Evolutionary conservation across 2,329 filamentous ascomycete genomes (phyloP).

Genomic region (Aspergillus puulaauensis): DNA sequence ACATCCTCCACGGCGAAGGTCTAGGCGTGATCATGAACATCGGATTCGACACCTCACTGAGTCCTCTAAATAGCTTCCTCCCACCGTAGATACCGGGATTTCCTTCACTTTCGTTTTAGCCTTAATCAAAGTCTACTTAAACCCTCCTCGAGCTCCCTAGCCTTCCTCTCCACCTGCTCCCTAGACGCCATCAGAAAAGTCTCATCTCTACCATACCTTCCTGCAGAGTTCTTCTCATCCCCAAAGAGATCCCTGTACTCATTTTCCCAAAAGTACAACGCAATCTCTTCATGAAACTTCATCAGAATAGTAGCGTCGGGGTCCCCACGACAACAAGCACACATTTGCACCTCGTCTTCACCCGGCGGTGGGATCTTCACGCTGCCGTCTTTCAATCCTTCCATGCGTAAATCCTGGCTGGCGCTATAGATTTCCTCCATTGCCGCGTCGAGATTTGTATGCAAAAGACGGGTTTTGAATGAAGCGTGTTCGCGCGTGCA

Average conservation of each 20-base stretch:
- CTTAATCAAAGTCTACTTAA: background rate
- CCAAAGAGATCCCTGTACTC: conserved; percentile 19
- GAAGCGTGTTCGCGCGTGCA: conserved; percentile 19
- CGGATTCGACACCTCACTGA: too few species aligned
- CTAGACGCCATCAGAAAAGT: conserved; percentile 1
- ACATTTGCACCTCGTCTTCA: background rate
- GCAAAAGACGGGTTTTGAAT: conserved; percentile 17
- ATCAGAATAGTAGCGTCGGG: conserved; percentile 17
- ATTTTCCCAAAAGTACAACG: conserved; percentile 16
- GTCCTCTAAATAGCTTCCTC: too few species aligned
- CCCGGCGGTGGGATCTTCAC: conserved; percentile 1
- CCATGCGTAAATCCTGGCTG: background rate
- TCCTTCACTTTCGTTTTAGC: too few species aligned
- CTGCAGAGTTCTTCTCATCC: conserved; percentile 1
- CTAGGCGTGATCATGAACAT: too few species aligned
- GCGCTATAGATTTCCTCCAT: conserved; percentile 17
- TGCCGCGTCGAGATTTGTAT: conserved; percentile 12
- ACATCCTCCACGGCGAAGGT: too few species aligned
- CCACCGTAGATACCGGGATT: too few species aligned
- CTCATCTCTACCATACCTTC: background rate
- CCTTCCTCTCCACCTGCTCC: conserved; percentile 7
- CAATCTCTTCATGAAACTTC: conserved; percentile 12
- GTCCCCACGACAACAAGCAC: conserved; percentile 21
- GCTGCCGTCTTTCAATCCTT: conserved; percentile 7
- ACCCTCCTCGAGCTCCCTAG: background rate